A percentile compares a stretch with the other conserved stretches of the same genome.
Conservation (phyloP, 2,329 filamentous ascomycete species). For the Scolecobasidium constrictum region DNA sequence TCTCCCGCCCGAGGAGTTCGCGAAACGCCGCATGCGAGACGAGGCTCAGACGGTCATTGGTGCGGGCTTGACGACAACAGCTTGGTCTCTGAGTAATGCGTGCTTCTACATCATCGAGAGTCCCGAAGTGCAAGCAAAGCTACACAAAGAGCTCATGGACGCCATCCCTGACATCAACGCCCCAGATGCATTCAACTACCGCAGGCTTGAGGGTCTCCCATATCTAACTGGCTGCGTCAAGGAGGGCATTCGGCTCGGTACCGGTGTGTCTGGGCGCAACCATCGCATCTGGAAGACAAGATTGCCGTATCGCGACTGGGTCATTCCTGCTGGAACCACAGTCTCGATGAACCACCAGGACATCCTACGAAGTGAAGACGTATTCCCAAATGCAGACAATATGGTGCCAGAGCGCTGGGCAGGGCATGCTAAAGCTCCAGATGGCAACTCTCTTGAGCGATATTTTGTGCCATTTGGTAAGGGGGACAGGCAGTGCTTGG, state of each 20-base stretch:
- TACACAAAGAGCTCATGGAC: constrained; percentile 9
- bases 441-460: constrained; percentile 23
- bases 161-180: constrained; percentile 12
- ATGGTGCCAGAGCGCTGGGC: constrained; percentile 40
- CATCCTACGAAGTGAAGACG: constrained; percentile 21
- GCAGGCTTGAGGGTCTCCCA: constrained; percentile 18
- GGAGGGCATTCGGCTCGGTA: constrained; percentile 21
- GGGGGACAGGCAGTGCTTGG: constrained; percentile 55
- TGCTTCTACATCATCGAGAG: constrained; percentile 11
- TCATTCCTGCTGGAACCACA: constrained; percentile 11
- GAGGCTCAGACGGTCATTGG: constrained; percentile 27
- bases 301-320: constrained; percentile 12
- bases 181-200: constrained; percentile 12
- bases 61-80: constrained; percentile 28
- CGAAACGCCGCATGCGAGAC: constrained; percentile 20
- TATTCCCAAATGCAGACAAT: constrained; percentile 10
- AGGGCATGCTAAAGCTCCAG: constrained; percentile 26
- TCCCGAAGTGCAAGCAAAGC: constrained; percentile 5
- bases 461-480: constrained; percentile 56
- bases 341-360: constrained; percentile 13
- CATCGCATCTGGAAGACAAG: constrained; percentile 12
- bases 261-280: constrained; percentile 17
- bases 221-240: constrained; percentile 22
- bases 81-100: constrained; percentile 10
- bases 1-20: constrained; percentile 13